Evolutionary conservation across 805 yeast genomes (phyloP).

Genomic region (Starmerella bacillaris): DNA sequence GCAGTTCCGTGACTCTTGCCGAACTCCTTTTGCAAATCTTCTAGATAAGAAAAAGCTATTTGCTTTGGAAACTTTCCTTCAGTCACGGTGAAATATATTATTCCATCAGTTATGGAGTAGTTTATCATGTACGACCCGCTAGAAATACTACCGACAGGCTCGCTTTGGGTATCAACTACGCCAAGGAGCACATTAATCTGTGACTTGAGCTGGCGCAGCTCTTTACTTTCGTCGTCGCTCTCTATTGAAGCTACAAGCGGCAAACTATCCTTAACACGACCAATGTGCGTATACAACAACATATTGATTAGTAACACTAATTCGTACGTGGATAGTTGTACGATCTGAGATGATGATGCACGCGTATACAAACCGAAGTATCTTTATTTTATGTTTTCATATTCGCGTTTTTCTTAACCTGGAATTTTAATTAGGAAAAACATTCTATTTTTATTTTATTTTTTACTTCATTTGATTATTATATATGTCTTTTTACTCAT

Average conservation of each 20-base stretch:
- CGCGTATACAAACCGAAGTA: no score
- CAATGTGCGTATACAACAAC: conserved; percentile 23
- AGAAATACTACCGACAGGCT: conserved; percentile 69
- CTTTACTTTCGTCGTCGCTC: conserved; percentile 40
- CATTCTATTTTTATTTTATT: no score
- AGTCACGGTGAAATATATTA: conserved; percentile 62
- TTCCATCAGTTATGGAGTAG: conserved; percentile 45
- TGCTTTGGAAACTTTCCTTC: conserved; percentile 71
- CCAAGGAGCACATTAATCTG: conserved; percentile 62
- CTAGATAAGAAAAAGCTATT: conserved; percentile 69
- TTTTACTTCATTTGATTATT: no score
- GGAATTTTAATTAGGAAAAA: no score
- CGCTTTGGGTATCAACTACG: conserved; percentile 62
- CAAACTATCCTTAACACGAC: conserved; percentile 30
- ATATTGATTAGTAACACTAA: conserved; percentile 8
- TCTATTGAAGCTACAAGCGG: conserved; percentile 88
- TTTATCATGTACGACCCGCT: conserved; percentile 57
- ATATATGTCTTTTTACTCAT: no score
- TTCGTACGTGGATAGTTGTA: neutral
- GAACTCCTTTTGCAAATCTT: conserved; percentile 70
- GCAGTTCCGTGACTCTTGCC: conserved; percentile 63
- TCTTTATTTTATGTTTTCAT: no score
- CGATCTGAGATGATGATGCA: no score
- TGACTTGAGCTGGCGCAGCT: conserved; percentile 58
- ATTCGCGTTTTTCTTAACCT: no score